phyloP scores from a whole-genome alignment of 139 green algal species.

The Edaphochlamys debaryana region DNA sequence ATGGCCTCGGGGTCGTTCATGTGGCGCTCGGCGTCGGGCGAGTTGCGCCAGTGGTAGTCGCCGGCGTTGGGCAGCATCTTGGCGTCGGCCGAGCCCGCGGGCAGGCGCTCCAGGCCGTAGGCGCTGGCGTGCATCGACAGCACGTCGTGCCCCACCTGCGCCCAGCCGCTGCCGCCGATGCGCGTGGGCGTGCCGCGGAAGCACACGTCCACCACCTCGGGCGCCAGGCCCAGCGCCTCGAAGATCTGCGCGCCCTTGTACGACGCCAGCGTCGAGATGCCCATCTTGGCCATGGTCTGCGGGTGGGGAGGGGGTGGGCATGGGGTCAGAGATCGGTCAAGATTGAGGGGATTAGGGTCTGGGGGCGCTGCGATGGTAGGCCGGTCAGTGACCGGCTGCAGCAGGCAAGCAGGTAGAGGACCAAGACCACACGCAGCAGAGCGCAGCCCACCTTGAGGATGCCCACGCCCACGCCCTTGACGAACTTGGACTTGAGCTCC shows the following conservation, averaged over 20 bases:
- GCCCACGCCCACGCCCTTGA: conserved; percentile 73
- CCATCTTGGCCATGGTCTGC: conserved; percentile 93
- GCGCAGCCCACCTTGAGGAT: conserved; percentile 77
- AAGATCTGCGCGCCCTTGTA: conserved; percentile 99
- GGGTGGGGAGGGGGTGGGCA: background rate
- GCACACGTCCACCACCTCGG: conserved; percentile 87
- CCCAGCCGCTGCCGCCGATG: conserved; percentile 78
- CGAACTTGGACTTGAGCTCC: conserved; percentile 80
- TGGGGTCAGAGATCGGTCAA: no score
- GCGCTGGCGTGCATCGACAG: conserved; percentile 79
- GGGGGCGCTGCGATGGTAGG: no score
- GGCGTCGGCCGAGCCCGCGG: conserved; percentile 60
- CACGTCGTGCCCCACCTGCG: conserved; percentile 71
- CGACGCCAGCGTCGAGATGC: conserved; percentile 92
- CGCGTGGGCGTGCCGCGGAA: conserved; percentile 89
- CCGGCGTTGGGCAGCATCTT: conserved; percentile 75
- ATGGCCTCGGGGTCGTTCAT: conserved; percentile 95
- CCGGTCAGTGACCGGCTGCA: no score
- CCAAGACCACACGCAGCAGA: no score
- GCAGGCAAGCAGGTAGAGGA: no score
- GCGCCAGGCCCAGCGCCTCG: conserved; percentile 86
- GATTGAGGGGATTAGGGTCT: background rate
- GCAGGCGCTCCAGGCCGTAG: conserved; percentile 55
- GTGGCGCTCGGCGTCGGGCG: conserved; percentile 81
- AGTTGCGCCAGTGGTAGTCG: conserved; percentile 86